Base-by-base conservation (phyloP, 1,139 yeast species). In the Scheffersomyces lignicola region DNA sequence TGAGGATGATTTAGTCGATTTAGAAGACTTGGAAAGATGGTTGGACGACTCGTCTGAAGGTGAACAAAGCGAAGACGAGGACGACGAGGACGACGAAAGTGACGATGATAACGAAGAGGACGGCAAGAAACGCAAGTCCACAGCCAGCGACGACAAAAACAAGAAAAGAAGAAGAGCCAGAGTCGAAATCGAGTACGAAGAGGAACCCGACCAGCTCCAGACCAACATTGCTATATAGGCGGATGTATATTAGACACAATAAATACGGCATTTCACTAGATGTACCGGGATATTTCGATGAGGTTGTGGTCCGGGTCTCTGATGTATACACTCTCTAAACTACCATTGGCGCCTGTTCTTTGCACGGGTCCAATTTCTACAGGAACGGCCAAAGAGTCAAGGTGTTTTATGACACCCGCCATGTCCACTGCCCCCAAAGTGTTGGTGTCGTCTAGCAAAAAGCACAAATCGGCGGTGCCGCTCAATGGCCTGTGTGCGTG, bases 21-120 rank as follows among this genome's bases (percentile, higher is more conserved):
- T 87, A 52, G 95, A 85, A 17, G 97, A 90, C 55, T 76, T 89
- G 67, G 95, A 89, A 61, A 81, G 78, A 59, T 89, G 96, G 96
- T 73, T 90, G 35, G 95, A 81, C 44, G 85, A 76, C 34, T 74
- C 83, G 24, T 70, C 75, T 38, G 78, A 65, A 31, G 70, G 63
- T 5, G 70, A 62, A 14, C 52, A 52, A 21, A 74, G 62, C 16
- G 64, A 60, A 15, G 69, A 58, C 34, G 31, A 59, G 36, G 66
- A 61, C 28, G 69, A 64, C n/a, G 66, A 59, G 25, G 65, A 56
- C 2, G 52, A 45, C 5, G 52, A 49, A 2, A 52, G 44, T 3
- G 49, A 41, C 10, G 47, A 39, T 7, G 48, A 43, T 8, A 34
- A 33, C n/a, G 45, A 35, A 56, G 37, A 50, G 4, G 20, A 13